phyloP scores from a whole-genome alignment of 768 basidiomycete genomes.

The Stropharia rugosoannulata region DNA sequence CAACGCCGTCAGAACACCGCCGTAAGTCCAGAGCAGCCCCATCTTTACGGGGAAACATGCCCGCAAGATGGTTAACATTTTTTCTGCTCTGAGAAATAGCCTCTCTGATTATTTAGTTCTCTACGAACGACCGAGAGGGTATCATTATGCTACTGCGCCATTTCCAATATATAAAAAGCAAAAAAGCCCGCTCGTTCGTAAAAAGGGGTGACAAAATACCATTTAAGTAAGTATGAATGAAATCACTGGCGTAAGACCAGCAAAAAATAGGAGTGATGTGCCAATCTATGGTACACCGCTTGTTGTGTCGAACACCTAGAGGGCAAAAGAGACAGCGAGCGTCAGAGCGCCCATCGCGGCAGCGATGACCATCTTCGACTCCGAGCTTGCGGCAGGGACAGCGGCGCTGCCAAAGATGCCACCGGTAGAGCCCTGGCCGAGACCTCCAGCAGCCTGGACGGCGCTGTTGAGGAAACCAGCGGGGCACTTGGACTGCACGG shows the following conservation, averaged over 20 bases:
- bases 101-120: not conserved
- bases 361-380: conserved; percentile 20
- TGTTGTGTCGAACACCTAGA: conserved; percentile 14
- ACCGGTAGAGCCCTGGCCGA: conserved; percentile 19
- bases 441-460: conserved; percentile 66
- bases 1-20: no score
- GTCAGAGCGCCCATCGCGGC: conserved; percentile 25
- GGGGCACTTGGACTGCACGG: conserved; percentile 66
- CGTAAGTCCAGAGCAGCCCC: no score
- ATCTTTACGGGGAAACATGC: no score
- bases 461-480: conserved; percentile 64
- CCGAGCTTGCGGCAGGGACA: conserved; percentile 19
- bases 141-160: conserved; percentile 12
- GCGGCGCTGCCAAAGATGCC: conserved; percentile 25
- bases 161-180: conserved; percentile 6
- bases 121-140: conserved; percentile 18
- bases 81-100: not conserved
- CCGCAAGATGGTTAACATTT: no score
- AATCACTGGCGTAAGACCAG: not conserved
- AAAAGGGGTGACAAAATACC: not conserved
- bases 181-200: conserved; percentile 10
- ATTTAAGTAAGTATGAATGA: conserved; percentile 12
- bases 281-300: conserved; percentile 18
- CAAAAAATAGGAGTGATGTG: not conserved
- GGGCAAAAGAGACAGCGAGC: conserved; percentile 20